These are phyloP conservation scores for Pholiota adiposa DNA, from an alignment of 1,284 basidiomycete genomes.

Conservation along the genomic window DNA sequence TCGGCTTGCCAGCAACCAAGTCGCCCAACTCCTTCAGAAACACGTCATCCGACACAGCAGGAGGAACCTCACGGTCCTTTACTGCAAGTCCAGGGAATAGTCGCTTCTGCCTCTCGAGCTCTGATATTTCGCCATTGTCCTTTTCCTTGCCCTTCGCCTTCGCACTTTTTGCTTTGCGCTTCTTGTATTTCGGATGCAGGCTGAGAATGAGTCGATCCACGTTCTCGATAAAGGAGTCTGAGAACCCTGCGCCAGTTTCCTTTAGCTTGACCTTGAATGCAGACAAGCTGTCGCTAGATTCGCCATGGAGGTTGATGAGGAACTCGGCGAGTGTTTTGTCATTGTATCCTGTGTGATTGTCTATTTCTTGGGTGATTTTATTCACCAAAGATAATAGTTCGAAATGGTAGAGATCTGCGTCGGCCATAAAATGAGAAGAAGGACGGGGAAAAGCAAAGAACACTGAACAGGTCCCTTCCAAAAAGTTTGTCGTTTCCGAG, in stretches of 20 bases:
- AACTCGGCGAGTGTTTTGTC: constrained; percentile 97
- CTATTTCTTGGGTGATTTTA: constrained; percentile 89
- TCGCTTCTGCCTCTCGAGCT: constrained; percentile 78
- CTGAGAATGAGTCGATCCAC: constrained; percentile 94
- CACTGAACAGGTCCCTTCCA: too few species aligned
- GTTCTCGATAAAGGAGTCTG: constrained; percentile 88
- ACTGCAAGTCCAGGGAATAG: constrained; percentile 93
- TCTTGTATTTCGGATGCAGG: constrained; percentile 98
- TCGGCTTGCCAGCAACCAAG: constrained; percentile 78
- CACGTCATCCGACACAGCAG: constrained; percentile 61
- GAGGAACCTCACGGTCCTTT: constrained; percentile 72
- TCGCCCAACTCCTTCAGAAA: constrained; percentile 85
- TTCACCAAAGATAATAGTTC: constrained; percentile 89
- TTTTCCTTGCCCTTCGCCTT: constrained; percentile 49
- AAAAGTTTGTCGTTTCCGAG: too few species aligned
- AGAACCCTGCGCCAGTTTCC: constrained; percentile 85
- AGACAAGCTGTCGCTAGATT: constrained; percentile 71
- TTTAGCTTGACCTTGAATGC: constrained; percentile 87
- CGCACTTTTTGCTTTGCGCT: constrained; percentile 48
- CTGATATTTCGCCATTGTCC: constrained; percentile 47
- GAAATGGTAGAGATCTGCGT: constrained; percentile 84
- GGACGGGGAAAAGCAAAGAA: too few species aligned
- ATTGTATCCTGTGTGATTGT: constrained; percentile 83
- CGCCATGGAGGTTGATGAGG: constrained; percentile 89
- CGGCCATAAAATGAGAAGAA: constrained; percentile 53